Conservation (phyloP, 2,329 filamentous ascomycete species). For the Aspergillus tanneri region DNA sequence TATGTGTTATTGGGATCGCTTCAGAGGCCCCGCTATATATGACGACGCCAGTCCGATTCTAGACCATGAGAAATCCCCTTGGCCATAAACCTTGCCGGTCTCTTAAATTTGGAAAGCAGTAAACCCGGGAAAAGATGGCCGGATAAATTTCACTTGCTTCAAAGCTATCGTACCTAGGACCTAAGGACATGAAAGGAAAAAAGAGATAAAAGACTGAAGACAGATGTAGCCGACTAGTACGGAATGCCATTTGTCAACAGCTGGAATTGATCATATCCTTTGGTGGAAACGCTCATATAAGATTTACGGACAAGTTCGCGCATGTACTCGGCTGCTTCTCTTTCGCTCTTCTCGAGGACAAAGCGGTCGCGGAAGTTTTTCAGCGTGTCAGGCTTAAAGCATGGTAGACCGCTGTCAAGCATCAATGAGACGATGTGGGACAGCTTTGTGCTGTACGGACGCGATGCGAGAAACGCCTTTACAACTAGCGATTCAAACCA, state of each 20-base stretch:
- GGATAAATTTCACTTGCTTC: too few relatives aligned
- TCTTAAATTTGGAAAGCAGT: too few relatives aligned
- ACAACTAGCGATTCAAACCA: slow-evolving; percentile 97
- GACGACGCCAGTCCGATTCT: too few relatives aligned
- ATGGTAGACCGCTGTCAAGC: slow-evolving; percentile 93
- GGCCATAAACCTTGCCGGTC: too few relatives aligned
- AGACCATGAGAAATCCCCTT: too few relatives aligned
- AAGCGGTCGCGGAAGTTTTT: slow-evolving; percentile 90
- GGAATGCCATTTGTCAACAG: slow-evolving; percentile 95
- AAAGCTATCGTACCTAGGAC: neutral
- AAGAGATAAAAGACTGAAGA: neutral
- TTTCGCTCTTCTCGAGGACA: slow-evolving; percentile 84
- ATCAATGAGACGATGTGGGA: slow-evolving; percentile 88
- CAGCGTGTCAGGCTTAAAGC: slow-evolving; percentile 95
- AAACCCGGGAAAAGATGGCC: too few relatives aligned
- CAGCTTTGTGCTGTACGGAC: slow-evolving; percentile 85
- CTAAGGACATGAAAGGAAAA: neutral
- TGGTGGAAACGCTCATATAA: slow-evolving; percentile 85
- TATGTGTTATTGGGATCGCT: too few relatives aligned
- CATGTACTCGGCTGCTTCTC: slow-evolving; percentile 94
- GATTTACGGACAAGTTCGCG: slow-evolving; percentile 85
- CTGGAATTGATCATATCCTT: slow-evolving; percentile 97
- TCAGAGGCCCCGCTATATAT: too few relatives aligned
- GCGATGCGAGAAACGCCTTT: slow-evolving; percentile 86
- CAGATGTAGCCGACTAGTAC: slow-evolving; percentile 56